Percentiles rank a stretch among this genome's conserved stretches.
Evolutionary conservation across 331 rosid genomes (phyloP).

Genomic region (Pyrus hybrid): DNA sequence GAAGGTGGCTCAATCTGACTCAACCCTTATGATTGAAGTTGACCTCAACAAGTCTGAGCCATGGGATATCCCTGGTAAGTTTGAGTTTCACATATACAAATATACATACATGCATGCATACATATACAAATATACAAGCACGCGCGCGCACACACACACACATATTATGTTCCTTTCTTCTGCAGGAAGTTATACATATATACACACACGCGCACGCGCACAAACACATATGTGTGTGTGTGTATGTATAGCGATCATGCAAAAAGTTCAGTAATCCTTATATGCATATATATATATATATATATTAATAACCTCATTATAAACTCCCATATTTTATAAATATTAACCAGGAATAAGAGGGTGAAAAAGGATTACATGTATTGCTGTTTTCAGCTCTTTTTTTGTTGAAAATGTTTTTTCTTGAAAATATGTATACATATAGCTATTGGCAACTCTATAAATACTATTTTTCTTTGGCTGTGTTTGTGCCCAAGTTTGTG

Average conservation of each 20-base stretch:
- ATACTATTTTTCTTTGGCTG: background rate
- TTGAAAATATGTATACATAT: background rate
- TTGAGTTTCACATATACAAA: background rate
- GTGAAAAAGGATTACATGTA: background rate
- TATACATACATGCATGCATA: no score
- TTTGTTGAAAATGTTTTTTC: background rate
- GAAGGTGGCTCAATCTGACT: conserved; percentile 40
- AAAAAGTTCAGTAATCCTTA: background rate
- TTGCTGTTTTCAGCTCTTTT: background rate
- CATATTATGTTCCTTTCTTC: background rate
- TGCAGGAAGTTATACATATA: background rate
- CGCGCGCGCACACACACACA: background rate
- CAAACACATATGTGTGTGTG: no score
- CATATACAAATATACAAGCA: no score
- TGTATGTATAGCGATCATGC: no score
- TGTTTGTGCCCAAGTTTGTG: background rate
- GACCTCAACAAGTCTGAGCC: conserved; percentile 96
- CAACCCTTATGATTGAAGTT: conserved; percentile 73
- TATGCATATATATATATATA: background rate
- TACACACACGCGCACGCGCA: accelerated
- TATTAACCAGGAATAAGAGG: background rate
- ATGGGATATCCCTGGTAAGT: conserved; percentile 89
- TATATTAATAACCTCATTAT: background rate
- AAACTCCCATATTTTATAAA: no score
- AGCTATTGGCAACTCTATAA: background rate